Evolutionary conservation across 1,284 basidiomycete species (phyloP), one percentile per base, ranked within the genome.

Genomic region (Ganoderma meredithae): DNA sequence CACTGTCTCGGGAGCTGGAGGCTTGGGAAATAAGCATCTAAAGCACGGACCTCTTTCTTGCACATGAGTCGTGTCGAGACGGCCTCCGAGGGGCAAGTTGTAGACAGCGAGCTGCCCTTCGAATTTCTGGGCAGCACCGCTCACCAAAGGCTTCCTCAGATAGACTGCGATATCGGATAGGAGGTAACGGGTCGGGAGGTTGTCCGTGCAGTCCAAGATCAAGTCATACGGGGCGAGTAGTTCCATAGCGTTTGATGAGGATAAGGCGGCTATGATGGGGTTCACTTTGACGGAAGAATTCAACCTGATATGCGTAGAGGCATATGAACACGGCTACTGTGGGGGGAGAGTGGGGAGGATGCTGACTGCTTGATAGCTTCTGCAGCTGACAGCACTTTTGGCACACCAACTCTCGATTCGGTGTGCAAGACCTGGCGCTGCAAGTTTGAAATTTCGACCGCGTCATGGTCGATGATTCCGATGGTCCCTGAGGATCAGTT

Each of bases 161-260:
- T 82, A 81, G 53, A 95, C 94, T n/a, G 93, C 90, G 0, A 90
- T 88, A 78, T 99, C 97, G n/a, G 95, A 96, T 67, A 99, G 86
- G 8, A 99, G 88, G 80, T 99, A 99, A 3, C 98, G 92, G 0
- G 95, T 97, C 3, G 92, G 88, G 2, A 93, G 90, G 71, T 98
- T 97, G 81, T 99, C 97, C 2, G 96, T 98, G 82, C 97, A 99
- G 81, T 99, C 98, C 17, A 99, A 84, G 60, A 99, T 86, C 53
- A 98, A 80, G 76, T 95, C 90, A 76, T 93, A 93, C 1, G 83
- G 77, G 5, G 78, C 72, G 7, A 97, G 82, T n/a, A 94, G 79
- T 3, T 79, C 66, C 15, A 87, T 69, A 0, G 94, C 91, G 71
- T 94, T 95, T 8, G 80, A 76, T 4, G 92, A 77, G 0, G 82